Conservation (phyloP, 2,329 filamentous ascomycete genomes). For the Graphiopsis chlorocephala region DNA sequence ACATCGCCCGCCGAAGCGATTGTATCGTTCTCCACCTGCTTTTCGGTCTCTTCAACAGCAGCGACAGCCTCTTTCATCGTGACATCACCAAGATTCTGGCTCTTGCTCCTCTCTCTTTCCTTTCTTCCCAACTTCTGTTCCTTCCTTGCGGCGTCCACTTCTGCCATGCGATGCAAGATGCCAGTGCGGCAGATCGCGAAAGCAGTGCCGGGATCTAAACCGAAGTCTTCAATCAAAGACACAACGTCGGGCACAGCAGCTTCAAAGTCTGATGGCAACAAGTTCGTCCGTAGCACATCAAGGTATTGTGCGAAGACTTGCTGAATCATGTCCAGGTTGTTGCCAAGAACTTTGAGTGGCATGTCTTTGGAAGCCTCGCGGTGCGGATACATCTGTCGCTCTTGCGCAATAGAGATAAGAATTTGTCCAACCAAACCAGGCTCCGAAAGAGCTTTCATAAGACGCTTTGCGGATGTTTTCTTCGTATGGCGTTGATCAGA, state of each 20-base stretch:
- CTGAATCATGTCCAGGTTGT: conserved; percentile 86
- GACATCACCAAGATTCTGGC: conserved; percentile 44
- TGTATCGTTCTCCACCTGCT: conserved; percentile 2
- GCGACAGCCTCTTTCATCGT: conserved; percentile 37
- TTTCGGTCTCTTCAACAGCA: conserved; percentile 13
- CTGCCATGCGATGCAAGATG: conserved; percentile 63
- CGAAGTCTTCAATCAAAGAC: conserved; percentile 72
- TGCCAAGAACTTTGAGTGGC: conserved; percentile 84
- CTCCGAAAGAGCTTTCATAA: conserved; percentile 76
- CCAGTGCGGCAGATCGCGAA: conserved; percentile 79
- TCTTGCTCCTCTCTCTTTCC: conserved; percentile 26
- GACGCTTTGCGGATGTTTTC: conserved; percentile 64
- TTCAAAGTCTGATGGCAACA: conserved; percentile 75
- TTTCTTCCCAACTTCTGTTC: conserved; percentile 27
- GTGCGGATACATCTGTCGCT: conserved; percentile 82
- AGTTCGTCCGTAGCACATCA: conserved; percentile 78
- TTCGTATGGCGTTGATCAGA: conserved; percentile 78
- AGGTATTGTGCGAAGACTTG: conserved; percentile 82
- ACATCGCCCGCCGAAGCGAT: conserved; percentile 9
- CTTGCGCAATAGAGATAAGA: conserved; percentile 86
- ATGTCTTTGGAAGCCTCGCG: conserved; percentile 67
- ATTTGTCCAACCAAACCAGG: conserved; percentile 76
- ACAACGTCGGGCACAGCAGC: conserved; percentile 71
- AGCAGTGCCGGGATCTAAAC: conserved; percentile 74
- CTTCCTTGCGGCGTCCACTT: conserved; percentile 38